Conservation (phyloP, 805 yeast genomes). For the Metschnikowia vanudenii region DNA sequence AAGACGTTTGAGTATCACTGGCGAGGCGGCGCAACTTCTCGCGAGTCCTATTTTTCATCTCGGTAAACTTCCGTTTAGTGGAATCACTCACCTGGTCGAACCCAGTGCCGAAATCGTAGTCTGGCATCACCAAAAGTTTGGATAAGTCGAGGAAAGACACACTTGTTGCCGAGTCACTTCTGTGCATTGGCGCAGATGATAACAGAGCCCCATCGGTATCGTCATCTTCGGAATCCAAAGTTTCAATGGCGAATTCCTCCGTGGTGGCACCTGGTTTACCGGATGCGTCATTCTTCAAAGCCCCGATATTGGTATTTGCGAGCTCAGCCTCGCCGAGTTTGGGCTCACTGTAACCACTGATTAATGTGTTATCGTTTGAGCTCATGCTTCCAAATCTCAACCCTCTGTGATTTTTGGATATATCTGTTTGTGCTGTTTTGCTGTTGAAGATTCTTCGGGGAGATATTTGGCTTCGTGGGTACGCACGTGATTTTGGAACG, state of each 20-base stretch:
- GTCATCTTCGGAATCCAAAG: conserved; percentile 4
- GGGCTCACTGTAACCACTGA: too few species aligned
- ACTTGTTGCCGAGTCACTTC: conserved; percentile 23
- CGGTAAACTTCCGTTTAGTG: conserved; percentile 34
- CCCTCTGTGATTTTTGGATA: too few species aligned
- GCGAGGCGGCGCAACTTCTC: conserved; percentile 29
- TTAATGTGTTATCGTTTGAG: too few species aligned
- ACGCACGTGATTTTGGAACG: too few species aligned
- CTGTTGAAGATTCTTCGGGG: too few species aligned
- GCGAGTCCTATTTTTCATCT: conserved; percentile 37
- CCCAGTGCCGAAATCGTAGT: conserved; percentile 43
- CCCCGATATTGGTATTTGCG: too few species aligned
- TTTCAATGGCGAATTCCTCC: neutral
- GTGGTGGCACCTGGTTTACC: neutral
- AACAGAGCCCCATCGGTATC: conserved; percentile 1
- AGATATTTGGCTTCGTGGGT: too few species aligned
- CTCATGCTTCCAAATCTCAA: too few species aligned
- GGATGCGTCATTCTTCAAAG: too few species aligned
- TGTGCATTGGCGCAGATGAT: conserved; percentile 3
- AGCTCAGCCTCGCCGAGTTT: too few species aligned
- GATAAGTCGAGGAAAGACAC: conserved; percentile 37
- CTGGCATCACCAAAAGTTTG: conserved; percentile 38
- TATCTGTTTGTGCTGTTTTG: too few species aligned
- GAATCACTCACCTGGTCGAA: conserved; percentile 35
- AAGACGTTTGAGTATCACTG: conserved; percentile 18